Evolutionary conservation across 1,284 basidiomycete genomes (phyloP).

Genomic region (Pterulicium gracile): DNA sequence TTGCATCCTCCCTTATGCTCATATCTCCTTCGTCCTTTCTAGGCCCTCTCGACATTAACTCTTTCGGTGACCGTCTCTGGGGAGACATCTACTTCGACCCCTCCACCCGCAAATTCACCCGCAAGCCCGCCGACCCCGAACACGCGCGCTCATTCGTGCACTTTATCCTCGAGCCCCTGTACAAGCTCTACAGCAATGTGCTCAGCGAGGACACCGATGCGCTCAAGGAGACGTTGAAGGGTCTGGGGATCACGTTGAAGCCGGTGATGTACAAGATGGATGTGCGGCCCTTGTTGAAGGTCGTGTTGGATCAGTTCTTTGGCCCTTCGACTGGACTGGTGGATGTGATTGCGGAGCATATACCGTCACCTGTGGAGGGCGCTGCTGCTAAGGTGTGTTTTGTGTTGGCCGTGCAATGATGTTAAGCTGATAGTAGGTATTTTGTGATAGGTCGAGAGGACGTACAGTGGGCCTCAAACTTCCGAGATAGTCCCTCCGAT

Average conservation of each 20-base stretch:
- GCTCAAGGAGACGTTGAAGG: conserved; percentile 72
- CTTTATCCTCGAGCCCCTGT: conserved; percentile 93
- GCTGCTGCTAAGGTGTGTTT: conserved; percentile 58
- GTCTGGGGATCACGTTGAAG: conserved; percentile 81
- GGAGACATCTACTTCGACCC: conserved; percentile 94
- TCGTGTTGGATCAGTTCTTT: conserved; percentile 93
- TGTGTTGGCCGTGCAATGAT: conserved; percentile 1
- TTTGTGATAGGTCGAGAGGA: conserved; percentile 53
- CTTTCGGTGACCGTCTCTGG: conserved; percentile 87
- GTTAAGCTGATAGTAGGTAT: conserved; percentile 1
- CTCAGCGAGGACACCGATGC: conserved; percentile 84
- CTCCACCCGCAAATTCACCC: conserved; percentile 80
- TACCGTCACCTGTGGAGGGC: conserved; percentile 75
- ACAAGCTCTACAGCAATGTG: conserved; percentile 95
- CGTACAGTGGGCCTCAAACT: conserved; percentile 80
- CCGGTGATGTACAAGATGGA: conserved; percentile 98
- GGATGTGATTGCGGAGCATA: conserved; percentile 84
- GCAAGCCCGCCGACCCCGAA: conserved; percentile 77
- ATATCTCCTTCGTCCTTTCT: conserved; percentile 4
- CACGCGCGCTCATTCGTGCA: conserved; percentile 86
- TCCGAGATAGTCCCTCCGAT: conserved; percentile 72
- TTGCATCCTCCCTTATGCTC: neutral
- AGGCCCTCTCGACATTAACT: conserved; percentile 54
- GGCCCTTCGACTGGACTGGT: conserved; percentile 82
- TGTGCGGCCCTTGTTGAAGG: conserved; percentile 88